Evolutionary conservation across 345 rosid genomes (phyloP), one percentile per base, ranked within the genome.

Genomic region (Gossypium sturtianum): DNA sequence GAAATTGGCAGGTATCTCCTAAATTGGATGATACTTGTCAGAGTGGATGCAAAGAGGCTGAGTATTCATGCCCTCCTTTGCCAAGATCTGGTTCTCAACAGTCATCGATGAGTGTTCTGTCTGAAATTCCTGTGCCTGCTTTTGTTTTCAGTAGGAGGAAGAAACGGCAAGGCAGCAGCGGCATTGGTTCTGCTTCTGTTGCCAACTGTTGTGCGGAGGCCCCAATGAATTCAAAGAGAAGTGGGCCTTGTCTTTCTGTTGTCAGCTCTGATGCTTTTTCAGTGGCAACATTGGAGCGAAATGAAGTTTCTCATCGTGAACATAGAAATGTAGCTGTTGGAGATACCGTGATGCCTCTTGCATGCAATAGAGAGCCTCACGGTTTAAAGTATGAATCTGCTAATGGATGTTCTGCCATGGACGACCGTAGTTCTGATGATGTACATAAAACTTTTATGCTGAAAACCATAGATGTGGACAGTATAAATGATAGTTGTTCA

Each of bases 121-220:
- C 91, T 44, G 84, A 79, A 77, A 77, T 66, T 69, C 51, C 77
- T 73, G 75, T 59, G 41, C 83, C 83, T 34, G 75, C 73, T 65
- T 76, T 81, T 78, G 98, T 92, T 70, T 92, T 90, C 71, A 79
- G 53, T 38, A 84, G 98, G 80, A 88, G 85, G 85, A 90, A 84
- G 53, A 79, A 68, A 66, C 76, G 15, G 44, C 77, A 72, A 59
- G 77, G 76, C 23, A 45, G 77, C 34, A 12, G 70, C 12, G 49
- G 49, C 25, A 64, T 23, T 41, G 49, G 49, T 64, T 10, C 8
- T 5, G 15, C 51, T 41, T 23, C 16, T 74, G 38, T 48, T 63
- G 77, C 77, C 65, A 71, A 72, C 72, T 75, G 69, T 73, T 69
- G 85, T 67, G 80, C 70, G 49, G 74, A 58, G 74, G 74, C 58